phyloP scores from a whole-genome alignment of 805 yeast species.

The Spathaspora arborariae region DNA sequence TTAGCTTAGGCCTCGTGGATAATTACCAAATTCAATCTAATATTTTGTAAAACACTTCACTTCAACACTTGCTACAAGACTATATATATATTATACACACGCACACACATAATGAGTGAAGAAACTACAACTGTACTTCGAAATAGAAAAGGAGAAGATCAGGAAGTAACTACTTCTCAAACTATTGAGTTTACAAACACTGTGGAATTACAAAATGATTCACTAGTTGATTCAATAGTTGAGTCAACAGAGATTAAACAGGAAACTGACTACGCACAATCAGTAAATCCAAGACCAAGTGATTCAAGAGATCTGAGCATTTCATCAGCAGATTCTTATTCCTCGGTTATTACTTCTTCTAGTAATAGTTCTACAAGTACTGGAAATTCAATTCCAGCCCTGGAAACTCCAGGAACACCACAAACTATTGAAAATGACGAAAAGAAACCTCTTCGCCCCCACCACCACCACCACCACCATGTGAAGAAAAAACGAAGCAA shows the following conservation, averaged over 20 bases:
- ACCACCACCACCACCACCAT: neutral
- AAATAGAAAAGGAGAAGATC: neutral
- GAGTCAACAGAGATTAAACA: too few relatives aligned
- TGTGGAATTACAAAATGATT: neutral
- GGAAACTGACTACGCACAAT: neutral
- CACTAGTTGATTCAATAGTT: neutral
- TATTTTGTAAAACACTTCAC: too few relatives aligned
- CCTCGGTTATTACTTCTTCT: neutral
- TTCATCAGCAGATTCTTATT: neutral
- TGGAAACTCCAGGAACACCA: neutral
- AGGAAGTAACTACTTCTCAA: neutral
- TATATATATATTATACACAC: neutral
- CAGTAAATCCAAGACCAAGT: neutral
- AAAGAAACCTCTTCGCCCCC: neutral
- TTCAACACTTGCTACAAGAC: too few relatives aligned
- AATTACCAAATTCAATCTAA: too few relatives aligned
- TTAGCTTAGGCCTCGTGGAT: too few relatives aligned
- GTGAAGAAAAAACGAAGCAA: slow-evolving; percentile 1
- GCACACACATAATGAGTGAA: neutral
- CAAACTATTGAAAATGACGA: neutral
- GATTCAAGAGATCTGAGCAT: neutral
- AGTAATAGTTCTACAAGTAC: neutral
- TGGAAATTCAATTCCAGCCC: neutral
- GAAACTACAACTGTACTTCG: neutral
- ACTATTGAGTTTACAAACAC: neutral